phyloP scores from a whole-genome alignment of 1,284 basidiomycete genomes.

The Fistulinella cinereoalba region DNA sequence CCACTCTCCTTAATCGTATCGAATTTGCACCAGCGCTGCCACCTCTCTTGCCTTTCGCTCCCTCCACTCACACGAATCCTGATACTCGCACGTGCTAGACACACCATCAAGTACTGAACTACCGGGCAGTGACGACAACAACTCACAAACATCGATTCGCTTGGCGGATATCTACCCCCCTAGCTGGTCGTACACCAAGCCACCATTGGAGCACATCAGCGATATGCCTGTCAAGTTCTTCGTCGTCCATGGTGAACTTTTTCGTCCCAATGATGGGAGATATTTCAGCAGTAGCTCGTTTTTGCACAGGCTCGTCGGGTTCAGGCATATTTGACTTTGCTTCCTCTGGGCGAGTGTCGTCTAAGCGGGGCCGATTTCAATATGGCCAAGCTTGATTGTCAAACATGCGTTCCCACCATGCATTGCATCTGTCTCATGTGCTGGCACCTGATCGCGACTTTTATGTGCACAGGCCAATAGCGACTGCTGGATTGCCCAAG shows the following conservation, averaged over 20 bases:
- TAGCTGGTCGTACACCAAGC: constrained; percentile 63
- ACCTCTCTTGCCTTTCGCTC: constrained; percentile 57
- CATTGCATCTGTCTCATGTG: neutral
- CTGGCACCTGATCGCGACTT: neutral
- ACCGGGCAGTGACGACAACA: too few relatives aligned
- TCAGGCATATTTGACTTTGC: neutral
- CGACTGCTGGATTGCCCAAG: constrained; percentile 23
- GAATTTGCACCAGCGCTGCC: constrained; percentile 1
- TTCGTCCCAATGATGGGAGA: constrained; percentile 64
- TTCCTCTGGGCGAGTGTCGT: neutral
- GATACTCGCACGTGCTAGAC: constrained; percentile 75
- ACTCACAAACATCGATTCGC: constrained; percentile 69
- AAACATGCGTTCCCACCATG: constrained; percentile 7
- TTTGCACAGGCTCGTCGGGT: constrained; percentile 1
- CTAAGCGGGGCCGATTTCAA: constrained; percentile 10
- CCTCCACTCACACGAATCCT: constrained; percentile 80
- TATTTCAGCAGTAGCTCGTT: constrained; percentile 16
- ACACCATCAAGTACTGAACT: neutral
- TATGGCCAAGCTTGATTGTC: neutral
- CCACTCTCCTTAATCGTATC: neutral
- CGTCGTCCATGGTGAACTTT: constrained; percentile 56
- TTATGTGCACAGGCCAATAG: constrained; percentile 14
- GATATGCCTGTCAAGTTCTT: constrained; percentile 57
- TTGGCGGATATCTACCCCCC: constrained; percentile 64
- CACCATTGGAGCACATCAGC: constrained; percentile 66